These are phyloP conservation scores for Calonectria pseudoturangicola DNA, from an alignment of 2,329 filamentous ascomycete species.

Conservation along the genomic window DNA sequence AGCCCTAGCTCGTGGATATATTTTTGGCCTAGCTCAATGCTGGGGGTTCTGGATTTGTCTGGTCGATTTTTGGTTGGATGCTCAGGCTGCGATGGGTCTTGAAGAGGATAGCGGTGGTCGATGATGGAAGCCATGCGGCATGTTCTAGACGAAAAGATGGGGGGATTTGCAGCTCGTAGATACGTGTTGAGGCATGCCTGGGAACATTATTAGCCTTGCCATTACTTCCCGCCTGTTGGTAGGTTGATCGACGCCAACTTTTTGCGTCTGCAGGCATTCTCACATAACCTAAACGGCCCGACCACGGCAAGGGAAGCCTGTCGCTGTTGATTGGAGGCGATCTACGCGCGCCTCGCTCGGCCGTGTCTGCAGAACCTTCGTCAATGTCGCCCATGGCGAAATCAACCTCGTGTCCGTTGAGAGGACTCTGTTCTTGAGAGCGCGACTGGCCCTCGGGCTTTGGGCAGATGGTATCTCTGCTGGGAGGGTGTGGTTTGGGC, in stretches of 20 bases:
- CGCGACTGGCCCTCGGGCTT: slow-evolving; percentile 34
- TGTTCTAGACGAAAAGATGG: slow-evolving; percentile 92
- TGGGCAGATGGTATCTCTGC: slow-evolving; percentile 25
- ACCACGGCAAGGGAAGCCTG: slow-evolving; percentile 91
- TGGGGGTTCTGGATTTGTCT: slow-evolving; percentile 81
- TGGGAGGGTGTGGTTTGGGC: slow-evolving; percentile 38
- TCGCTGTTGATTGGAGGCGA: slow-evolving; percentile 88
- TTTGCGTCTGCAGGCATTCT: slow-evolving; percentile 56
- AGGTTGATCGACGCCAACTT: slow-evolving; percentile 31
- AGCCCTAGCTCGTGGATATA: slow-evolving; percentile 87
- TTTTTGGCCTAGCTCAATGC: slow-evolving; percentile 78
- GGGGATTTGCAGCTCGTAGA: slow-evolving; percentile 85
- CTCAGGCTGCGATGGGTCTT: slow-evolving; percentile 83
- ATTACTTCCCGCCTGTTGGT: not conserved
- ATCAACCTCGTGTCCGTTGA: slow-evolving; percentile 51
- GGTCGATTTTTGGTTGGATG: slow-evolving; percentile 91
- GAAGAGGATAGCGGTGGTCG: slow-evolving; percentile 89
- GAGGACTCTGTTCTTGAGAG: slow-evolving; percentile 44
- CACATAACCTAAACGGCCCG: slow-evolving; percentile 91
- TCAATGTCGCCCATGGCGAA: slow-evolving; percentile 47
- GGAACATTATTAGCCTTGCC: slow-evolving; percentile 38
- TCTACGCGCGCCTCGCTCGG: slow-evolving; percentile 67
- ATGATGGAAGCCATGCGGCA: slow-evolving; percentile 93
- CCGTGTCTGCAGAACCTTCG: slow-evolving; percentile 47
- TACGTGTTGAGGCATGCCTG: slow-evolving; percentile 95